These are phyloP conservation scores for Aspergillus ruber DNA, from an alignment of 2,329 filamentous ascomycete genomes.

Conservation along the genomic window DNA sequence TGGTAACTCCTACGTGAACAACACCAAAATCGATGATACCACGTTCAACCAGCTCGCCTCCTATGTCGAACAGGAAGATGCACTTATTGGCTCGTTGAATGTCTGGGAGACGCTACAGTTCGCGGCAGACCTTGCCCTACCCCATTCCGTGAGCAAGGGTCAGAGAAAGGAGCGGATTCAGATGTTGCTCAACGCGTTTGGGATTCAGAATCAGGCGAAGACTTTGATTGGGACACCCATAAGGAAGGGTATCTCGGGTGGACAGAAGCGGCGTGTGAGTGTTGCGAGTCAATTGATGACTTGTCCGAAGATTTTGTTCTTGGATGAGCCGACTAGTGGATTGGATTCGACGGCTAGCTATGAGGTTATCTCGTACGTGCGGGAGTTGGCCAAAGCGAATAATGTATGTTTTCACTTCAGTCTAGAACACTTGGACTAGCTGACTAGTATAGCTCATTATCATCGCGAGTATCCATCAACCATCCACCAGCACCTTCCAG, in stretches of 20 bases:
- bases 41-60: conserved; percentile 61
- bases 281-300: conserved; percentile 78
- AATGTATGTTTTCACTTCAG: conserved; percentile 44
- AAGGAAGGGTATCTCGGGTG: conserved; percentile 74
- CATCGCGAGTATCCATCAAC: conserved; percentile 79
- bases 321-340: conserved; percentile 79
- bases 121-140: conserved; percentile 61
- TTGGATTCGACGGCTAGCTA: conserved; percentile 70
- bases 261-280: conserved; percentile 74
- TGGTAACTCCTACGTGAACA: conserved; percentile 59
- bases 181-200: conserved; percentile 64
- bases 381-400: conserved; percentile 58
- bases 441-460: conserved; percentile 57
- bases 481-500: conserved; percentile 70
- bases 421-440: background rate
- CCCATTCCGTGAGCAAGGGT: conserved; percentile 46
- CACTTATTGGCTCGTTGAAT: conserved; percentile 72
- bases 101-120: conserved; percentile 75
- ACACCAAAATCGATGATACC: conserved; percentile 45
- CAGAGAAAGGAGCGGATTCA: conserved; percentile 60
- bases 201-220: conserved; percentile 61
- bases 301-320: conserved; percentile 69
- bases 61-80: conserved; percentile 86
- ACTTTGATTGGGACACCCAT: conserved; percentile 76
- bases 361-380: conserved; percentile 70